Evolutionary conservation across 192 early-diverging fungal species (phyloP), one percentile per base, ranked within the genome.

Genomic region (Physocladia obscura): DNA sequence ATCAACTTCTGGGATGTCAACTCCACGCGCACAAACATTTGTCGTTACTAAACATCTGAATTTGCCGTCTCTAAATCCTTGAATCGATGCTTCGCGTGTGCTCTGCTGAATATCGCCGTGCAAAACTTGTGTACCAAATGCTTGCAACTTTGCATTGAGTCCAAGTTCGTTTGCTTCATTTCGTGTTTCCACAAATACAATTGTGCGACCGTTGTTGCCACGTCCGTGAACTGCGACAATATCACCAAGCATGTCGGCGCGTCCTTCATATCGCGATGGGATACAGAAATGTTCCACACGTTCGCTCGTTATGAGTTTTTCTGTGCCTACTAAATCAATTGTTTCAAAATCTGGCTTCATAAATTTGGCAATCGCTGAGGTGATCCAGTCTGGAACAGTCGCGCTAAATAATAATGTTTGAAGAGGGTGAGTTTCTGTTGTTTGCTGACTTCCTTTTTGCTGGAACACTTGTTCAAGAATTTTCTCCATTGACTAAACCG

Each of bases 131-230:
- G 90, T 87, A 64, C 88, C 89, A 31, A 79, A 69, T 24, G 82
- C 84, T 37, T 81, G 82, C 11, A 94, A 64, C 76, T 93, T 93
- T 21, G 89, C 89, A 69, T 92, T 88, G 64, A 90, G 69, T 26
- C 79, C 89, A 29, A 94, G 77, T 69, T 93, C 91, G 74, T 90
- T 91, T 22, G 90, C 93, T 82, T 89, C 93, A 69, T 85, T 86
- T 79, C 97, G 97, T 59, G 93, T 97, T 76, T 96, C 93, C 31
- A 91, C 93, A 76, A 98, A 98, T 64, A 98, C 92, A 55, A 98
- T 94, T 0, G 91, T 90, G 63, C 92, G 86, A 2, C 91, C 89
- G 48, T 83, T 81, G 38, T 86, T 83, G 22, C 78, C 81, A 2
- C 76, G 61, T 55, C 92, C 96, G 77, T 98, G 94, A 21, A 93